Evolutionary conservation across 2,329 filamentous ascomycete genomes (phyloP), one percentile per base, ranked within the genome.

Genomic region (Xylaria sp.): DNA sequence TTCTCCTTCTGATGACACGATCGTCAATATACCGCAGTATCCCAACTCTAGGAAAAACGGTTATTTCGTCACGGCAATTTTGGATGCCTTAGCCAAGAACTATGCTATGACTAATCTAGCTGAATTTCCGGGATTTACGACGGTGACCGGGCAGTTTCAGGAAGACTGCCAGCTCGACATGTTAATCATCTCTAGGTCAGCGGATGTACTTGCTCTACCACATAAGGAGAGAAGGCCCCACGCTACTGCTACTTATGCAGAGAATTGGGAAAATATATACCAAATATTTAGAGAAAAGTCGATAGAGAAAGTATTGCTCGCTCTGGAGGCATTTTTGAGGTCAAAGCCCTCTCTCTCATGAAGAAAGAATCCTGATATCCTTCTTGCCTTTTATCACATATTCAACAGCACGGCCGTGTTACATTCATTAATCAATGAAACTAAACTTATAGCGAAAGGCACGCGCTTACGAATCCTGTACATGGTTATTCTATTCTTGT

Each of bases 81-180:
- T 66, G 5, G n/a, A 66, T 23, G 60, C 44, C 27, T 16, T 68
- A 27, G 42, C 27, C 21, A 29, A 29, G 44, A 73, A 71, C 27
- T 23, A 5, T 40, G 21, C 47, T 10, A 59, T 74, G 1, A 23
- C 3, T 25, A 32, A 69, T 12, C 13, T 75, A 8, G 51, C 62
- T 23, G 21, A 23, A 3, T 54, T 18, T 25, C 54, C 63, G 10
- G 57, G 44, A 12, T 75, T 76, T 32, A 29, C 47, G 16, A 44
- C 29, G 12, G 59, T 54, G 2, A 61, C 60, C 23, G 68, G 53
- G 1, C 35, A 64, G 10, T 71, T 62, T 32, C 21, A 54, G 21
- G 57, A 63, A 42, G 72, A 78, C 58, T 74, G 66, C 63, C 71
- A 69, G 32, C 65, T 74, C 25, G 76, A 78, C 50, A 68, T 76